A percentile compares a stretch with the other conserved stretches of the same genome.
phyloP scores from a whole-genome alignment of 768 basidiomycete species.

The Leccinum subtestaceum region DNA sequence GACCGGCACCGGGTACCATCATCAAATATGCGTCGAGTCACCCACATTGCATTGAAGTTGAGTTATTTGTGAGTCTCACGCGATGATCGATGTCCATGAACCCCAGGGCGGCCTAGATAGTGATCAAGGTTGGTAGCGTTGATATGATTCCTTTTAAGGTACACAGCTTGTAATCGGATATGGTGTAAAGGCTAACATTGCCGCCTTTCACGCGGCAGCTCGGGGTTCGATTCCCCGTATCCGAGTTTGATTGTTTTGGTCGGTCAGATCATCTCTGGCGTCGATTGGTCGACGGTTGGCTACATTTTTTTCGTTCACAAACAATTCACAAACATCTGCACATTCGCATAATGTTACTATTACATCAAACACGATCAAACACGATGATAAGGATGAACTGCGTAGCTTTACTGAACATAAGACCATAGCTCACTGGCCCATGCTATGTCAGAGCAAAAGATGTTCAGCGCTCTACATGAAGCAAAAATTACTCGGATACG shows the following conservation, averaged over 20 bases:
- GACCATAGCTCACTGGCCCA: no score
- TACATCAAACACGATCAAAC: no score
- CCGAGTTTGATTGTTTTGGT: slow-evolving; percentile 15
- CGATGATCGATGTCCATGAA: not conserved
- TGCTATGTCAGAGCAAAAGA: no score
- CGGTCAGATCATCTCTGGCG: no score
- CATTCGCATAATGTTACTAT: no score
- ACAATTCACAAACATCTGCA: no score
- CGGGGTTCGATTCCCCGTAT: slow-evolving; percentile 37
- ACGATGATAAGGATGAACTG: no score
- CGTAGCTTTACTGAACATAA: no score
- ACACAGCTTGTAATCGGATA: slow-evolving; percentile 35
- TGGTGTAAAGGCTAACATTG: slow-evolving; percentile 69
- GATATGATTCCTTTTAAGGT: not conserved
- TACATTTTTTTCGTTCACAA: no score
- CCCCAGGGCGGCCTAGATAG: no score
- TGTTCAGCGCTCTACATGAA: no score
- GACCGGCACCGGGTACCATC: not conserved
- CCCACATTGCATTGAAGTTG: not conserved
- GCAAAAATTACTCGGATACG: slow-evolving; percentile 27
- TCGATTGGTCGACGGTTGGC: no score
- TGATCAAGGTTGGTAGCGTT: not conserved
- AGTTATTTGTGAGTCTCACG: not conserved
- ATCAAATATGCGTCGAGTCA: not conserved
- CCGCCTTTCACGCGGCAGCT: slow-evolving; percentile 56